Evolutionary conservation across 345 rosid species (phyloP).

Genomic region (Clarkia xantiana): DNA sequence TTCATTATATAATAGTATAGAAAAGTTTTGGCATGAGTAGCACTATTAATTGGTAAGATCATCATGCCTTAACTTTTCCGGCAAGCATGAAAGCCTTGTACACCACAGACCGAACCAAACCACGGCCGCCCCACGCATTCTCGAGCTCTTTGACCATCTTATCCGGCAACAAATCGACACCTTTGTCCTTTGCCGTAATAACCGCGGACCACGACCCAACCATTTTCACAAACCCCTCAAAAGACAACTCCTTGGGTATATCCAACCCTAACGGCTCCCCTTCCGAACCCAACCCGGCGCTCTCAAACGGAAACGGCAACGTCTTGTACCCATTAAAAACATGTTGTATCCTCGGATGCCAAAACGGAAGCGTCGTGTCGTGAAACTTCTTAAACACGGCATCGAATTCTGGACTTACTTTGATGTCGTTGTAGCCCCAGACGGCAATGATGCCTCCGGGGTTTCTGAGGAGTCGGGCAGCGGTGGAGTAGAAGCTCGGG

Average conservation of each 20-base stretch:
- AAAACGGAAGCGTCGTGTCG: slow-evolving; percentile 32
- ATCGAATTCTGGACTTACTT: slow-evolving; percentile 37
- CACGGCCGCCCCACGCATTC: slow-evolving; percentile 45
- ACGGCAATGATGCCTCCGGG: slow-evolving; percentile 52
- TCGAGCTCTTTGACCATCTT: slow-evolving; percentile 27
- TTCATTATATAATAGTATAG: too few species aligned
- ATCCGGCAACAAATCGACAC: slow-evolving; percentile 43
- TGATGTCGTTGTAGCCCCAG: slow-evolving; percentile 36
- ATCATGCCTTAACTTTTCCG: slow-evolving; percentile 24
- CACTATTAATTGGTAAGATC: slow-evolving; percentile 19
- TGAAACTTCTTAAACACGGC: slow-evolving; percentile 22
- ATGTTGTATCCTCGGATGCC: slow-evolving; percentile 19
- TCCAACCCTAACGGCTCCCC: slow-evolving; percentile 40
- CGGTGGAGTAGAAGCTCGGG: slow-evolving; percentile 35
- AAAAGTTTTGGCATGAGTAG: too few species aligned
- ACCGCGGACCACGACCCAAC: slow-evolving; percentile 39
- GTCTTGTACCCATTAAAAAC: slow-evolving; percentile 25
- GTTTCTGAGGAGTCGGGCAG: slow-evolving; percentile 30
- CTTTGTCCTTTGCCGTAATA: slow-evolving; percentile 29
- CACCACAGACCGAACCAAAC: slow-evolving; percentile 23
- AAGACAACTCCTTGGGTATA: slow-evolving; percentile 32
- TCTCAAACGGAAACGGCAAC: slow-evolving; percentile 50
- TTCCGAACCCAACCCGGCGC: slow-evolving; percentile 41
- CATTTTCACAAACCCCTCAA: slow-evolving; percentile 32
- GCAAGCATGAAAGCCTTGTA: slow-evolving; percentile 53